Base-by-base conservation (phyloP, 148 eudicot genomes). In the Vaccinium macrocarpon region DNA sequence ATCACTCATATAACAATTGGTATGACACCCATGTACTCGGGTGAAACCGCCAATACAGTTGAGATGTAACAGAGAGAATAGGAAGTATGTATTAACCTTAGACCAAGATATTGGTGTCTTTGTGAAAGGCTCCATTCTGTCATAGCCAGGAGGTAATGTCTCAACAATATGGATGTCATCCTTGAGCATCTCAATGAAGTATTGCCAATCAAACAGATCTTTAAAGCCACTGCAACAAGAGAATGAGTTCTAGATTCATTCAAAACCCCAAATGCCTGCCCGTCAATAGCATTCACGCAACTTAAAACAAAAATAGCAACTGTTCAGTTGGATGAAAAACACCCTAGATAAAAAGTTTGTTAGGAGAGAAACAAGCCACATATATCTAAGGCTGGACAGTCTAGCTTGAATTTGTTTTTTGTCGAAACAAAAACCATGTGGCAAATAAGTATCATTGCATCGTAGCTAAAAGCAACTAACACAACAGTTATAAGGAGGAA, bases 41-140 rank as follows among this genome's bases (percentile, higher is more conserved):
- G 76, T n/a, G 66, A 42, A 23, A 4, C 61, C 62, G 1, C 51
- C 27, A 23, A 19, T 81, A 25, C 55, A 29, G 32, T 32, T 32
- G 70, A 72, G 15, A 23, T n/a, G 57, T n/a, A 74, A 3, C 5
- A 9, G 48, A 81, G 50, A 57, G 29, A 70, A 32, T 25, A 27
- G 76, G 25, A 74, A 87, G 80, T 35, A 68, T 2, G 51, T 61
- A 80, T 70, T 86, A 83, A 95, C 99, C 99, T 97, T 93, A 59
- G 99, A 97, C 99, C 99, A 97, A 79, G 99, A 97, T 57, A 97
- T 89, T 21, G 96, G 99, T 35, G 99, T 92, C 87, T 97, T 93
- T 19, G 86, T 83, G 81, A 93, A 91, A 73, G 98, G 99, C 84
- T 97, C 95, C 79, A 87, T 81, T 77, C 87, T 90, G 76, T 94